Base-by-base conservation (phyloP, 2,329 filamentous ascomycete genomes). In the Verticillium dahliae region DNA sequence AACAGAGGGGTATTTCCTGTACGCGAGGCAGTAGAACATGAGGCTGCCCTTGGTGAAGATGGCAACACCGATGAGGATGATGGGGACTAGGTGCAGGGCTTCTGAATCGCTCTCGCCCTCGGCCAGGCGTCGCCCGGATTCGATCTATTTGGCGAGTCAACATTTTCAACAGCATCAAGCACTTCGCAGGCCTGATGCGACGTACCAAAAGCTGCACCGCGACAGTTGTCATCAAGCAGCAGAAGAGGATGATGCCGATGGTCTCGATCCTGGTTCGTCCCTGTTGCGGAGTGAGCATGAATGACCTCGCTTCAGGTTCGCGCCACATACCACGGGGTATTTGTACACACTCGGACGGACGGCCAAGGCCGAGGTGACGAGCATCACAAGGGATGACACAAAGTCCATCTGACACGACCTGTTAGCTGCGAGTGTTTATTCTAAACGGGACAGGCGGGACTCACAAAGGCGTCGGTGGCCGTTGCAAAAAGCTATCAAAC, bases 171-270 rank as follows among this genome's bases (percentile, higher is more conserved):
- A 38, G 61, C 55, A 55, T 54, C 38, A 34, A 27, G 27, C 27
- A 27, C 27, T 27, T 27, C 27, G 27, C 27, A 4, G 27, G 27
- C 27, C 27, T 27, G 27, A 27, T 27, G 27, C 38, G 33, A 71
- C 79, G 71, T 72, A 83, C 81, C 57, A 86, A 80, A 34, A 88
- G 75, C 67, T 88, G 82, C 34, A 87, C 83, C 57, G 86, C 84
- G 3, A 87, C 85, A 0, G 85, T 88, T 2, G 85, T 87, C 84
- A 88, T 88, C 62, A 88, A 75, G 54, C 85, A 84, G 65, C 85
- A 87, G 71, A 88, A 88, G 56, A 88, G 80, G 67, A 89, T 85
- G 64, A 88, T 85, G 34, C 85, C 85, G 62, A 88, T 79, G 2
- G 85, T 87, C 73, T 88, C 85, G 60, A 88, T 82, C 61, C 85